These are phyloP conservation scores for Populus tomentosa DNA, from an alignment of 441 rosid genomes.

Conservation along the genomic window DNA sequence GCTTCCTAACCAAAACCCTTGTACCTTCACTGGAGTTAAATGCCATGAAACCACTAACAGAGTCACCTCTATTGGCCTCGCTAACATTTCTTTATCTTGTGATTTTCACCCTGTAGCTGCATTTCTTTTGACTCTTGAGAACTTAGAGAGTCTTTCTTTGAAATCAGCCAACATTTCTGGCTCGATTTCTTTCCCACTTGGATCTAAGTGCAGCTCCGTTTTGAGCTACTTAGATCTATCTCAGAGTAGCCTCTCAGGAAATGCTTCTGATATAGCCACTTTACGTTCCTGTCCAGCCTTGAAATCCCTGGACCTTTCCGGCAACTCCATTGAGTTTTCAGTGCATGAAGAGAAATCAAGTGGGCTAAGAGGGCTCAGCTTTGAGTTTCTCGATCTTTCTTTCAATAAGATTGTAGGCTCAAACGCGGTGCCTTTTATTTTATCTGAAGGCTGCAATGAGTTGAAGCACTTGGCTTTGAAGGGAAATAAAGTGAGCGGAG, in stretches of 20 bases:
- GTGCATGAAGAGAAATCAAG: constrained; percentile 31
- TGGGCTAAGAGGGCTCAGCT: constrained; percentile 40
- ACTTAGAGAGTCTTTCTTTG: constrained; percentile 52
- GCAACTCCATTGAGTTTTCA: constrained; percentile 45
- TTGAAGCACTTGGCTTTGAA: constrained; percentile 44
- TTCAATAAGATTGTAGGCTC: constrained; percentile 48
- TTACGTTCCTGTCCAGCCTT: constrained; percentile 49
- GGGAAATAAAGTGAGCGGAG: constrained; percentile 65
- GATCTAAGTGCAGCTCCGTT: constrained; percentile 58
- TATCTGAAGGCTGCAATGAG: constrained; percentile 58
- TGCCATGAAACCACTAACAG: constrained; percentile 44
- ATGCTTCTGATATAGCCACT: constrained; percentile 38
- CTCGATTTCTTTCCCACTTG: constrained; percentile 43
- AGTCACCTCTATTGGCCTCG: constrained; percentile 60
- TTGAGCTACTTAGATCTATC: constrained; percentile 73
- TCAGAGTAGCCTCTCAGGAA: constrained; percentile 52
- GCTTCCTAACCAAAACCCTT: constrained; percentile 56
- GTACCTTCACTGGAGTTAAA: constrained; percentile 54
- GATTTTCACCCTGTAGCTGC: constrained; percentile 56
- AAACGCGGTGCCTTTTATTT: constrained; percentile 49
- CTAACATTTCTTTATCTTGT: constrained; percentile 29
- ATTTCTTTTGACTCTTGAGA: constrained; percentile 44
- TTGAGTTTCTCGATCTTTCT: constrained; percentile 76
- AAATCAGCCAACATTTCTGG: constrained; percentile 52
- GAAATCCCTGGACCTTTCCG: constrained; percentile 58